phyloP scores from a whole-genome alignment of 371 early-diverging fungal genomes.

The Blakeslea trispora region DNA sequence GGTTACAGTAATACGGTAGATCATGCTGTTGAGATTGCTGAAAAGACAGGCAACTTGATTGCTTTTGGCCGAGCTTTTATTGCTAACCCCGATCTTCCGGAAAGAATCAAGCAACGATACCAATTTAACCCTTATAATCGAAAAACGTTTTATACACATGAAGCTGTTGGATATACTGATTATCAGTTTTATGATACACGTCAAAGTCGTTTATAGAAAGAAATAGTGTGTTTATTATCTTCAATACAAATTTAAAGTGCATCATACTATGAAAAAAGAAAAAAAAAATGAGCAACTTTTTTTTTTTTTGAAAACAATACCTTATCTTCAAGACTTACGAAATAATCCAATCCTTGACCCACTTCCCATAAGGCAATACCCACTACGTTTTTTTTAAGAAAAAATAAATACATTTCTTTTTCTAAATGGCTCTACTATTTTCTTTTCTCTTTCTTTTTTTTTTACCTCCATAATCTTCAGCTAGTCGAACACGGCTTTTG shows the following conservation, averaged over 20 bases:
- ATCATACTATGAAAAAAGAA: background rate
- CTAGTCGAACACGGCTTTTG: constrained; percentile 44
- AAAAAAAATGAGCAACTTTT: too few relatives aligned
- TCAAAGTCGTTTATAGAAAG: background rate
- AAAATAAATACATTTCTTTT: background rate
- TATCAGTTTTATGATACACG: constrained; percentile 1
- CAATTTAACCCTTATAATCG: constrained; percentile 10
- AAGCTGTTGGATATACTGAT: constrained; percentile 12
- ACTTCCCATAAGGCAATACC: constrained; percentile 70
- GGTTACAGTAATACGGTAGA: constrained; percentile 19
- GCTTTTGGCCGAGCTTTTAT: constrained; percentile 18
- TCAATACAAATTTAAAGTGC: too few relatives aligned
- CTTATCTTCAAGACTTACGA: too few relatives aligned
- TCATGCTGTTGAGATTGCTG: constrained; percentile 8
- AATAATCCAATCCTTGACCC: constrained; percentile 70
- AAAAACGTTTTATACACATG: constrained; percentile 13
- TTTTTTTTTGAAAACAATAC: too few relatives aligned
- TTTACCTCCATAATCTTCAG: constrained; percentile 57
- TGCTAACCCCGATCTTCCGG: constrained; percentile 19
- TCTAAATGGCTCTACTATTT: background rate
- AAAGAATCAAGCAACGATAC: constrained; percentile 7
- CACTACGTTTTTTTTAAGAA: constrained; percentile 20
- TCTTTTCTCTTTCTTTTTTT: background rate
- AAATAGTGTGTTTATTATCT: too few relatives aligned
- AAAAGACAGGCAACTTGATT: constrained; percentile 5